A percentile compares a stretch with the other conserved stretches of the same genome.
phyloP scores from a whole-genome alignment of 2,329 filamentous ascomycete genomes.

The Diaporthe capsici region DNA sequence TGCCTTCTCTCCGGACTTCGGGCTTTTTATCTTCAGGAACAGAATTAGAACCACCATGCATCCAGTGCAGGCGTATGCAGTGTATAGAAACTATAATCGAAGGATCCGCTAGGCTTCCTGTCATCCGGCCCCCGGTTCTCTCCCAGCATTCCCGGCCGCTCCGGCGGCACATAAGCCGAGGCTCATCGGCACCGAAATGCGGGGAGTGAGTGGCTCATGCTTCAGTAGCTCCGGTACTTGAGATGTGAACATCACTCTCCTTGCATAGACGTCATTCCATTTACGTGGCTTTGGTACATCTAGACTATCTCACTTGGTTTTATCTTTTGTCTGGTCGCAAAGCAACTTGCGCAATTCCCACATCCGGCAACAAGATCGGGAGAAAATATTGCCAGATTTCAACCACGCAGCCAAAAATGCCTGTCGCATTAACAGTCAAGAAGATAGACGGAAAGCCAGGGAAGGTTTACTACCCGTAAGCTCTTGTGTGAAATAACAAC shows the following conservation, averaged over 20 bases:
- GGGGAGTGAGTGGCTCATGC: conserved; percentile 15
- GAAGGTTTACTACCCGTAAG: conserved; percentile 86
- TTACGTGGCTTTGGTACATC: too few species aligned
- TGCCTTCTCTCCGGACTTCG: neutral
- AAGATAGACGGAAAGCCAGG: conserved; percentile 87
- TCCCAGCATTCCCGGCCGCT: neutral
- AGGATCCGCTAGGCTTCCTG: neutral
- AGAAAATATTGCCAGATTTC: neutral
- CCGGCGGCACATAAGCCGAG: conserved; percentile 24
- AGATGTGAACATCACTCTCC: neutral
- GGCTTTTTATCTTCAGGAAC: neutral
- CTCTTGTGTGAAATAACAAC: neutral
- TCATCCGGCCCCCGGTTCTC: conserved; percentile 9
- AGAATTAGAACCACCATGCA: neutral
- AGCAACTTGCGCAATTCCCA: too few species aligned
- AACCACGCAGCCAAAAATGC: conserved; percentile 55
- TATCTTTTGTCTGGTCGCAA: neutral
- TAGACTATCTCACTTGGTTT: neutral
- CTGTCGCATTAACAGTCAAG: conserved; percentile 72
- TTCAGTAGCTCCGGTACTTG: neutral
- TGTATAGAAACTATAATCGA: neutral
- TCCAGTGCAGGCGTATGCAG: neutral
- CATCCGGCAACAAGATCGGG: neutral
- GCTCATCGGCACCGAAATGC: conserved; percentile 24
- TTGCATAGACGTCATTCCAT: conserved; percentile 13